Evolutionary conservation across 305 asterid species (phyloP), one percentile per base, ranked within the genome.

Genomic region (Solanum aculeatissimum): DNA sequence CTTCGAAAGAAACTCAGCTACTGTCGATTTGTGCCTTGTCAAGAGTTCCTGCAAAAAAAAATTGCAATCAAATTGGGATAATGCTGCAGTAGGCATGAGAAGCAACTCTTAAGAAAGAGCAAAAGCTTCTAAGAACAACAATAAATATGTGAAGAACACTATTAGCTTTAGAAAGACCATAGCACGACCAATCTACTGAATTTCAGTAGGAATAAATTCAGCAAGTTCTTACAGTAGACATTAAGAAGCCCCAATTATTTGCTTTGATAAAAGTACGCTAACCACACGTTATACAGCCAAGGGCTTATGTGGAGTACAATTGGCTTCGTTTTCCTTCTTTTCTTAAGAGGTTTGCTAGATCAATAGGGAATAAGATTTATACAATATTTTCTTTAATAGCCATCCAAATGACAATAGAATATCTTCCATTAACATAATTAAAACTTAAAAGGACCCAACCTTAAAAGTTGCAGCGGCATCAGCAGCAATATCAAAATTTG

Each of bases 381-480:
- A 18, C 43, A 18, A 16, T 75, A 49, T 27, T 75, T 49, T 9
- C 45, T 75, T 49, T 19, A 15, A 51, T 49, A 27, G 65, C 18
- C 19, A 77, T 51, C 29, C 65, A 77, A 47, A 51, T 77, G 82
- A 18, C 47, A 27, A 18, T 18, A 77, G 45, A 77, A 77, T 29
- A 27, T 49, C 5, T 77, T 63, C 58, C 43, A 62, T 29, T 47
- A 58, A 81, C 84, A 60, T 21, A 60, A 65, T 25, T 43, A 42
- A 60, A 60, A 81, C 72, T 42, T 42, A 40, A 62, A 62, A 81
- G 79, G 57, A 84, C 78, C 71, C 65, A 81, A 97, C 99, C 97
- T 95, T 97, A 90, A 97, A 97, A 71, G 99, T 96, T 78, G 99
- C 98, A 83, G 95, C 94, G 84, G 98, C 99, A 91, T 94, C 99